These are phyloP conservation scores for Gillenia trifoliata DNA, from an alignment of 306 rosid species.

Conservation along the genomic window DNA sequence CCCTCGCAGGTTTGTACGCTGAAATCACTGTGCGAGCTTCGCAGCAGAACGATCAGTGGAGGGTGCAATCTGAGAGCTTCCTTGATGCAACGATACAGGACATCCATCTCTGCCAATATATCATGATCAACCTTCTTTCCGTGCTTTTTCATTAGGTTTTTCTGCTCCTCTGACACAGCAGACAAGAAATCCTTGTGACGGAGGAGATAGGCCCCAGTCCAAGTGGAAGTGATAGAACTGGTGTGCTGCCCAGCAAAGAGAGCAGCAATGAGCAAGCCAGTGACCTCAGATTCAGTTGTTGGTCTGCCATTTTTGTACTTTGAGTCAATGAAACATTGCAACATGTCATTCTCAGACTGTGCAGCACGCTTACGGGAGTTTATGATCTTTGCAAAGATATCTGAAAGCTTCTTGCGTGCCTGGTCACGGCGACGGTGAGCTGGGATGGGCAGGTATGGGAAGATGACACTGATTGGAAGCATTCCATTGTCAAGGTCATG, in stretches of 20 bases:
- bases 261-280: conserved; percentile 89
- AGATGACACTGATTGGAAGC: conserved; percentile 84
- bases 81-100: conserved; percentile 71
- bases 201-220: conserved; percentile 94
- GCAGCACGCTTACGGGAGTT: conserved; percentile 50
- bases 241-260: conserved; percentile 93
- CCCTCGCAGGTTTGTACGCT: conserved; percentile 73
- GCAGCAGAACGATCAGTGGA: conserved; percentile 79
- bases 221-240: conserved; percentile 92
- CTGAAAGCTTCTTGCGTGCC: conserved; percentile 78
- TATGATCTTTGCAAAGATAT: conserved; percentile 69
- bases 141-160: conserved; percentile 56
- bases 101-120: conserved; percentile 92
- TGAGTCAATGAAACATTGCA: conserved; percentile 90
- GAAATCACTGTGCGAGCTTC: conserved; percentile 82
- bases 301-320: conserved; percentile 92
- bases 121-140: conserved; percentile 84
- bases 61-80: conserved; percentile 98
- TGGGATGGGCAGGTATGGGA: conserved; percentile 90
- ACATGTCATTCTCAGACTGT: conserved; percentile 81
- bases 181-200: conserved; percentile 59
- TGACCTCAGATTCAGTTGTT: conserved; percentile 82
- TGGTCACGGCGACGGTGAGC: conserved; percentile 84
- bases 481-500: conserved; percentile 91
- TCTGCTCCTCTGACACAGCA: conserved; percentile 74